Evolutionary conservation across 1,284 basidiomycete species (phyloP), one percentile per base, ranked within the genome.

Genomic region (Dichomitus squalens): DNA sequence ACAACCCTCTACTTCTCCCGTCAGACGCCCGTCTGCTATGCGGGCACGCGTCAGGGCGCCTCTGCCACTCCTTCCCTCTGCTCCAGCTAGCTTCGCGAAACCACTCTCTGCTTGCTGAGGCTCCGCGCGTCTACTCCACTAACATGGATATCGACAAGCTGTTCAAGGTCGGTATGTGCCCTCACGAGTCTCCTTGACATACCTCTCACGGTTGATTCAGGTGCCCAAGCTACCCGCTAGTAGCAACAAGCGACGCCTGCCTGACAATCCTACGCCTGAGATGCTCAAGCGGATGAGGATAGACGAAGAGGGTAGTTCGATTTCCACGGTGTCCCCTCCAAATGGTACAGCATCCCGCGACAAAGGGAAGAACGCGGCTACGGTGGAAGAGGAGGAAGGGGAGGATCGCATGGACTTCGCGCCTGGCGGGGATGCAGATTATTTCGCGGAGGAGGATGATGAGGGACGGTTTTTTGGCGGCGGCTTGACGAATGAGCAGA

Each of bases 391-490:
- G 54, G 81, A 68, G 41, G 70, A 73, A 21, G 76, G 76, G 14
- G 80, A 78, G n/a, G 71, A 72, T 16, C 76, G 77, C 16, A 75
- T 73, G 52, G 76, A 79, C 53, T 92, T 93, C 72, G 91, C 90
- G 1, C 88, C 91, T 4, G 90, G 90, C 7, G 88, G 87, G 27
- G 92, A 95, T 64, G 90, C 92, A 0, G 93, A 96, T 70, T 95
- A 95, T 69, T 95, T 91, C 67, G 84, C 72, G 0, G 95, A 95
- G 66, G 94, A 96, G 70, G 95, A 96, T 67, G 92, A 90, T 25
- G 94, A 96, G 64, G 95, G 95, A 0, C 80, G 95, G 12, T 96
- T 97, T 77, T 97, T 91, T 69, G 95, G 95, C 29, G 93, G 95
- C 2, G 95, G 95, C 0, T 76, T 97, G 57, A 96, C 93, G 2